Evolutionary conservation across 1,284 basidiomycete genomes (phyloP).

Genomic region (Mycena citricolor): DNA sequence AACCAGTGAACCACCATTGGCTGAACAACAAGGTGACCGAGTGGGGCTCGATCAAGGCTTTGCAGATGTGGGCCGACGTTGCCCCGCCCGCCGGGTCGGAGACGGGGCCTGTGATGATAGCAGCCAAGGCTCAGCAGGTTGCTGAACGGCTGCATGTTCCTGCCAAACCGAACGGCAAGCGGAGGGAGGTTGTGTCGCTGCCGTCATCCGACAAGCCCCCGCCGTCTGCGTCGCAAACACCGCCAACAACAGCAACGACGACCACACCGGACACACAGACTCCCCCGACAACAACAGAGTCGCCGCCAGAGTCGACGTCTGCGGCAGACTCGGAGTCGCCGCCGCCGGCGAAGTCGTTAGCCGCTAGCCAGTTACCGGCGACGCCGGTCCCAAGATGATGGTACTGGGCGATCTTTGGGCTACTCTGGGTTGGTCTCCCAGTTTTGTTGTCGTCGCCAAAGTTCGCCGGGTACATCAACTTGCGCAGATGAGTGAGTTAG

Average conservation of each 20-base stretch:
- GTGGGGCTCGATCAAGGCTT: conserved; percentile 90
- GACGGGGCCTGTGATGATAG: conserved; percentile 45
- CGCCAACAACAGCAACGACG: conserved; percentile 24
- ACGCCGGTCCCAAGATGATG: too few relatives aligned
- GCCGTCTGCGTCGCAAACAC: conserved; percentile 20
- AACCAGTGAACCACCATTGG: conserved; percentile 95
- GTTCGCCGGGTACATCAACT: too few relatives aligned
- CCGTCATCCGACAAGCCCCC: conserved; percentile 37
- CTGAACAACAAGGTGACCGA: conserved; percentile 98
- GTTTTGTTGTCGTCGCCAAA: too few relatives aligned
- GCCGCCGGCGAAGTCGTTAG: not conserved
- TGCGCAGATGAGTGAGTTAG: too few relatives aligned
- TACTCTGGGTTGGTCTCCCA: too few relatives aligned
- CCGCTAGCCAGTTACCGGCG: too few relatives aligned
- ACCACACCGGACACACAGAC: conserved; percentile 26
- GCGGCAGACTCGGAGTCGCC: not conserved
- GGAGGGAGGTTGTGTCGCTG: conserved; percentile 32
- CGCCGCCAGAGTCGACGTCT: not conserved
- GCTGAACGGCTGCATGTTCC: conserved; percentile 71
- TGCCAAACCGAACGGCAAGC: not conserved
- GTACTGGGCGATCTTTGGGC: too few relatives aligned
- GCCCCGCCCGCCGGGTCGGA: conserved; percentile 58
- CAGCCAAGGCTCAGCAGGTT: conserved; percentile 59
- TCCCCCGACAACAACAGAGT: conserved; percentile 14
- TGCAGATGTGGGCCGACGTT: conserved; percentile 85